A percentile compares a stretch with the other conserved stretches of the same genome.
Conservation (phyloP, 768 basidiomycete genomes). For the Psilocybe tampanensis region DNA sequence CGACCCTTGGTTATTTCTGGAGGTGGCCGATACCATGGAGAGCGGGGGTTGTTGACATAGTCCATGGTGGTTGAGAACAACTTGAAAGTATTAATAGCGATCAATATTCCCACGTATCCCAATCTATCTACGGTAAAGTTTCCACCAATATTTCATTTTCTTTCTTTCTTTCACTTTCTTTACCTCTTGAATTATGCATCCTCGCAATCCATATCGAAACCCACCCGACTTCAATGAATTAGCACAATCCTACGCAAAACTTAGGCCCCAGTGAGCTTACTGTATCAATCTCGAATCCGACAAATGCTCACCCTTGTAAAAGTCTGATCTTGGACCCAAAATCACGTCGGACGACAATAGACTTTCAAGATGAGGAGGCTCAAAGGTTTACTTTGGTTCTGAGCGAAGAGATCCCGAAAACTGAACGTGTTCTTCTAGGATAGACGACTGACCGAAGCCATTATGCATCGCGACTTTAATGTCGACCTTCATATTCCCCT, state of each 20-base stretch:
- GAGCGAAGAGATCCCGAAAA: not conserved
- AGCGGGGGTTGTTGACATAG: too few species aligned
- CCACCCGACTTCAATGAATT: slow-evolving; percentile 60
- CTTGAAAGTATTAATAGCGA: too few species aligned
- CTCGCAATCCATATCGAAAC: slow-evolving; percentile 38
- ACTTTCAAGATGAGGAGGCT: slow-evolving; percentile 74
- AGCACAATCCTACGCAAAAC: slow-evolving; percentile 53
- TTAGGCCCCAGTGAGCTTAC: slow-evolving; percentile 53
- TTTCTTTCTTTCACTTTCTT: too few species aligned
- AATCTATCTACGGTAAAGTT: too few species aligned
- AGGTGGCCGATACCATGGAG: too few species aligned
- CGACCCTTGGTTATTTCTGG: too few species aligned
- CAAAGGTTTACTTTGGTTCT: slow-evolving; percentile 52
- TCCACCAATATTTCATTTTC: too few species aligned
- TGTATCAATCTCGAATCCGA: not conserved
- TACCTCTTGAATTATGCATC: too few species aligned
- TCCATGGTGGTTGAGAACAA: too few species aligned
- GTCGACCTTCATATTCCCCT: slow-evolving; percentile 62
- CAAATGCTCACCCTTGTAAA: too few species aligned
- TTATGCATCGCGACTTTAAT: slow-evolving; percentile 75
- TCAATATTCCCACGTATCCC: too few species aligned
- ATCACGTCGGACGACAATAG: slow-evolving; percentile 47
- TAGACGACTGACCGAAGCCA: slow-evolving; percentile 79
- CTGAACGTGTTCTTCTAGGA: slow-evolving; percentile 13
- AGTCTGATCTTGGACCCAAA: slow-evolving; percentile 21